Evolutionary conservation across 2,329 filamentous ascomycete species (phyloP), one percentile per base, ranked within the genome.

Genomic region (Cladophialophora carrionii): DNA sequence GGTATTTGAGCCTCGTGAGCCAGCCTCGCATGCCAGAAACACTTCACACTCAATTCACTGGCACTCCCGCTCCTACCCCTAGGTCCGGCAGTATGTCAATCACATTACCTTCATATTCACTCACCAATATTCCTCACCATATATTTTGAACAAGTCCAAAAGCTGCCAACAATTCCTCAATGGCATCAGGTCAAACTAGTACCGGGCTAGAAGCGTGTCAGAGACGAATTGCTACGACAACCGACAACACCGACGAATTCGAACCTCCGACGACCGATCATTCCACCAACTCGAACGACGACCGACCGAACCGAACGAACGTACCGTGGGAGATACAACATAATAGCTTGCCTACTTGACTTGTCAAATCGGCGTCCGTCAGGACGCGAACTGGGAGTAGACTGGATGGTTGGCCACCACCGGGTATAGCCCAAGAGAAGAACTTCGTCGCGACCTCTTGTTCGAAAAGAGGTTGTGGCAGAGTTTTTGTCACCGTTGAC

Each of bases 151-250:
- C 17, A 43, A 12, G 7, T 2, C 17, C 3, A 43, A 43, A 43
- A 43, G 0, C 17, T 43, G 37, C 37, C n/a, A 17, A 17, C 37
- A 43, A 43, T n/a, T n/a, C 17, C 37, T 43, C 37, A 20, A n/a
- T 43, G 37, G 37, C 37, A 43, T 43, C 37, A 5, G 37, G 37
- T 43, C 37, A 43, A 43, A 43, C 37, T 43, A 43, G 37, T 7
- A 43, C 37, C 37, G 37, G 37, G 37, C 37, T 43, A 43, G 37
- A 43, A 43, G 37, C 37, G 37, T 43, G 37, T n/a, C 37, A 43
- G 37, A 43, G 37, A 43, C 37, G 37, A 43, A 43, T 43, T 43
- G 37, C 37, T 1, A 8, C 37, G 17, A 43, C 37, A 43, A 41
- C 14, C n/a, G n/a, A 29, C 26, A 3, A 29, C 17, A 41, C 37